Evolutionary conservation across 495 filamentous ascomycete species (phyloP).

Genomic region (Talaromyces nanjingensis): DNA sequence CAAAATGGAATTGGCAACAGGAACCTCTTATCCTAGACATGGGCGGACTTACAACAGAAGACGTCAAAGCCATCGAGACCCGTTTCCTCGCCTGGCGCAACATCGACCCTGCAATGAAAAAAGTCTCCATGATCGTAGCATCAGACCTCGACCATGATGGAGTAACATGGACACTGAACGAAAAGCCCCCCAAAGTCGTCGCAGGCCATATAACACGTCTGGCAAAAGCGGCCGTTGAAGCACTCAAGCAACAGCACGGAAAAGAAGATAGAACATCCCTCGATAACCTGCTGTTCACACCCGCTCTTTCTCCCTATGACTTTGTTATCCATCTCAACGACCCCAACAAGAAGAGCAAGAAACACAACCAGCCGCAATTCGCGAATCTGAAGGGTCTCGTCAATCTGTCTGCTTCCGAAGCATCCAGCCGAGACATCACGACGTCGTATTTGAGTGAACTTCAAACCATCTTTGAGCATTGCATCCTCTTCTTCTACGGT

Average conservation of each 20-base stretch:
- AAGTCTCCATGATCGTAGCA: constrained; percentile 71
- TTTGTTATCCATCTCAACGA: constrained; percentile 64
- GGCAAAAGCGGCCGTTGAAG: constrained; percentile 60
- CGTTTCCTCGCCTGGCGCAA: constrained; percentile 70
- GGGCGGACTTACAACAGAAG: constrained; percentile 39
- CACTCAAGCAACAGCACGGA: constrained; percentile 45
- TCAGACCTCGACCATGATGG: constrained; percentile 72
- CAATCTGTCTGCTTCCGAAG: constrained; percentile 15
- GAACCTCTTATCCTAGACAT: constrained; percentile 78
- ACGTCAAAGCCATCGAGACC: constrained; percentile 54
- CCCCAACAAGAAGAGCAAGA: constrained; percentile 60
- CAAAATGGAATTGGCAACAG: constrained; percentile 85
- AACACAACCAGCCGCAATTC: constrained; percentile 21
- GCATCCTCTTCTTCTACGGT: constrained; percentile 69
- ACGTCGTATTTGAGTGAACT: constrained; percentile 52
- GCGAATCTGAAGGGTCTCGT: constrained; percentile 25
- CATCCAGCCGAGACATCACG: constrained; percentile 20
- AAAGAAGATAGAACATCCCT: constrained; percentile 33
- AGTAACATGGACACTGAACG: constrained; percentile 67
- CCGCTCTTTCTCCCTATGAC: constrained; percentile 69
- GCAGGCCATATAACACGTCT: constrained; percentile 77
- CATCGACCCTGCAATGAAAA: constrained; percentile 83
- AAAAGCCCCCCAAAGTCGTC: constrained; percentile 68
- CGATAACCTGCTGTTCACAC: constrained; percentile 61
- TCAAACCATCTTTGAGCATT: constrained; percentile 50